Evolutionary conservation across 257 asterid genomes (phyloP).

Genomic region (Solanum medicagineum): DNA sequence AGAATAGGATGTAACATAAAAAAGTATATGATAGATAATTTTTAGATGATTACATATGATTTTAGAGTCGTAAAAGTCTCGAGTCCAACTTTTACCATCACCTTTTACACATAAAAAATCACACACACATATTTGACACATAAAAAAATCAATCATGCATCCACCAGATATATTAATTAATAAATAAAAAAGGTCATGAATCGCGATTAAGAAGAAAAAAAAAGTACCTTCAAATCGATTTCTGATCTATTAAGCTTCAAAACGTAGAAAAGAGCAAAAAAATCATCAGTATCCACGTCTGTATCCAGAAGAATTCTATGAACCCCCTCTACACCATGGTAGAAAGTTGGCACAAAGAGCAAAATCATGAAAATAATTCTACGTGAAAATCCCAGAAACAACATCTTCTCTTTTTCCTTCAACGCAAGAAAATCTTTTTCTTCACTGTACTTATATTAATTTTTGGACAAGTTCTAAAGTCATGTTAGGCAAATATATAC

Average conservation of each 20-base stretch:
- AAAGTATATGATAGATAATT: neutral
- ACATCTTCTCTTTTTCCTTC: neutral
- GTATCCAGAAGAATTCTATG: slow-evolving; percentile 53
- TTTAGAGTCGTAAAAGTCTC: neutral
- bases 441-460: neutral
- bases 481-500: neutral
- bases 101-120: neutral
- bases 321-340: slow-evolving; percentile 18
- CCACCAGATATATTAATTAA: neutral
- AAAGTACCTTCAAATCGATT: slow-evolving; percentile 56
- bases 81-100: neutral
- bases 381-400: neutral
- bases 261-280: neutral
- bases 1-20: neutral
- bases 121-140: neutral
- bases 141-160: neutral
- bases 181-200: too few species aligned
- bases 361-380: neutral
- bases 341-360: neutral
- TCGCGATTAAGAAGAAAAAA: neutral
- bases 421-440: neutral
- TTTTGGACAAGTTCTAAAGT: neutral
- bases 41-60: neutral
- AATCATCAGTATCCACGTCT: neutral
- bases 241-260: slow-evolving; percentile 10